phyloP scores from a whole-genome alignment of 2,329 filamentous ascomycete species.

The Pyricularia sp. region DNA sequence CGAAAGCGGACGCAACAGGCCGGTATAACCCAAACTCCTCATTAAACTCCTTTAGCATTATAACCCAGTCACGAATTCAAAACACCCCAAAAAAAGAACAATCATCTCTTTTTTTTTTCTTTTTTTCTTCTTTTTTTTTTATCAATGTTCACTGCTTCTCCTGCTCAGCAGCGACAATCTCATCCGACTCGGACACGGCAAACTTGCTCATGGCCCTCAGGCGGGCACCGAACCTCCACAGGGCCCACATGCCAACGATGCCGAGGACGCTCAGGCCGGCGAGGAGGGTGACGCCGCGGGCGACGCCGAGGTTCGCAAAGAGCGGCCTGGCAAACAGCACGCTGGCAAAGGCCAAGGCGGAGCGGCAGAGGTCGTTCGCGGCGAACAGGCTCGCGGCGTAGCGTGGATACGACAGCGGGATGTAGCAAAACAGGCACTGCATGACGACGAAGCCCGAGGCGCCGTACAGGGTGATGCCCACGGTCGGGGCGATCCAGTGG shows the following conservation, averaged over 20 bases:
- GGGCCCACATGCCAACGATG: constrained; percentile 43
- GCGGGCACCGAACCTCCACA: constrained; percentile 43
- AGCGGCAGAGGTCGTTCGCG: constrained; percentile 46
- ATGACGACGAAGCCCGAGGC: constrained; percentile 39
- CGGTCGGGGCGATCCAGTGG: constrained; percentile 60
- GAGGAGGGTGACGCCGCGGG: constrained; percentile 41
- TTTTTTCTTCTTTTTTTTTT: background rate
- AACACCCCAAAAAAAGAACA: background rate
- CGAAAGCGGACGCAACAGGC: background rate
- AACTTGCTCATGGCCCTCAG: constrained; percentile 46
- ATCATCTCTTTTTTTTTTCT: background rate
- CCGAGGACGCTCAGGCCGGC: constrained; percentile 40
- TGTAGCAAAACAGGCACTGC: constrained; percentile 48
- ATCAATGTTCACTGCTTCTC: background rate
- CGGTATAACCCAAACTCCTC: background rate
- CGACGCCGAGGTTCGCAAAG: constrained; percentile 46
- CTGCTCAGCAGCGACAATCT: background rate
- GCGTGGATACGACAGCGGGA: constrained; percentile 40
- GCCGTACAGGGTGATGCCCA: constrained; percentile 46
- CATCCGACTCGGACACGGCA: constrained; percentile 22
- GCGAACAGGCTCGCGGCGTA: constrained; percentile 48
- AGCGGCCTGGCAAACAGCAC: constrained; percentile 48
- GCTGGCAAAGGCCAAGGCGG: constrained; percentile 43
- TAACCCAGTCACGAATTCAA: background rate
- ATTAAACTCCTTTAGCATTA: background rate